A percentile compares a stretch with the other conserved stretches of the same genome.
phyloP scores from a whole-genome alignment of 768 basidiomycete genomes.

The Pseudohyphozyma bogoriensis region DNA sequence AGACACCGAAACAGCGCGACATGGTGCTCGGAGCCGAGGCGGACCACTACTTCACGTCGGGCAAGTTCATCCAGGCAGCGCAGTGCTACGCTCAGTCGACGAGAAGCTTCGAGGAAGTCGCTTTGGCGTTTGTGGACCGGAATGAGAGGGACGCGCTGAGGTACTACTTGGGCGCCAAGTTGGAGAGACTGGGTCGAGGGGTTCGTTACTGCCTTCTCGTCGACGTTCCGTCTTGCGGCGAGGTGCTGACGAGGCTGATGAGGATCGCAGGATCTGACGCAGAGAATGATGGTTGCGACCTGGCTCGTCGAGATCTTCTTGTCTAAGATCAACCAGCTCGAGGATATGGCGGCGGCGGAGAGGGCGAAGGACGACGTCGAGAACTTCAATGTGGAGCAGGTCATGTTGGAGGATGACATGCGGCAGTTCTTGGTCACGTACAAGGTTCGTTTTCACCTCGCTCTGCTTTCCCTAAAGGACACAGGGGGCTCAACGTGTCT shows the following conservation, averaged over 20 bases:
- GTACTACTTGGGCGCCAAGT: constrained; percentile 73
- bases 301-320: constrained; percentile 98
- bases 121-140: constrained; percentile 77
- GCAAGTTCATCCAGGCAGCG: constrained; percentile 80
- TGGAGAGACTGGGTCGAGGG: constrained; percentile 72
- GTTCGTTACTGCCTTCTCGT: constrained; percentile 45
- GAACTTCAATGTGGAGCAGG: constrained; percentile 66
- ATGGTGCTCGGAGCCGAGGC: constrained; percentile 74
- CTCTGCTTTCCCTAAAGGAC: neutral
- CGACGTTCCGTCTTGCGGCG: neutral
- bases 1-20: constrained; percentile 85
- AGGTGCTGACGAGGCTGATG: neutral
- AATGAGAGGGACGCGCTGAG: constrained; percentile 82
- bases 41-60: constrained; percentile 62
- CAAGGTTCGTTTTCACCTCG: constrained; percentile 50
- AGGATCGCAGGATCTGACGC: constrained; percentile 70
- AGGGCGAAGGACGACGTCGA: constrained; percentile 53
- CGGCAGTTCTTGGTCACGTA: constrained; percentile 88
- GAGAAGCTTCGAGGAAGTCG: constrained; percentile 79
- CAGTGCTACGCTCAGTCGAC: constrained; percentile 77
- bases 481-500: neutral
- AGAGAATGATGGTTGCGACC: constrained; percentile 93
- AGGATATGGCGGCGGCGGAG: constrained; percentile 85
- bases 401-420: constrained; percentile 83
- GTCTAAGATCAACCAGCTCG: constrained; percentile 89